These are phyloP conservation scores for Xenoacremonium recifei DNA, from an alignment of 2,329 filamentous ascomycete genomes.

Conservation along the genomic window DNA sequence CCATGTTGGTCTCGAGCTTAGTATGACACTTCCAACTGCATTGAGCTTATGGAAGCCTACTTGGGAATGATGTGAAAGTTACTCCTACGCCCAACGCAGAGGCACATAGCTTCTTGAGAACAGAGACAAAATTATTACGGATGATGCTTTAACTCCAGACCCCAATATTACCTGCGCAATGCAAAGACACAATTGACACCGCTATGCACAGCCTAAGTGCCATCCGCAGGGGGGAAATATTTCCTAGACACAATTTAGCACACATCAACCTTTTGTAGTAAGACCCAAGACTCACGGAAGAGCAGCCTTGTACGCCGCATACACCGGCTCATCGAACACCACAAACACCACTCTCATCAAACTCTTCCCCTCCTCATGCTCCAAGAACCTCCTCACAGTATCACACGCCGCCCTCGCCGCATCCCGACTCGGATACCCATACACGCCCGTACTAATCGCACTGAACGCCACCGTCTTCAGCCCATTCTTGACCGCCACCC, in stretches of 20 bases:
- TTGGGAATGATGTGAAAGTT: no score
- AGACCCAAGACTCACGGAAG: conserved; percentile 62
- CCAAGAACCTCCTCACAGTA: conserved; percentile 55
- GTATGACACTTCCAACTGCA: no score
- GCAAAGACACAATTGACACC: no score
- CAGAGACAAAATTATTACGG: no score
- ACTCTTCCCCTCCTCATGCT: conserved; percentile 41
- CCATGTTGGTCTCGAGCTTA: no score
- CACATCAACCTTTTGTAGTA: neutral
- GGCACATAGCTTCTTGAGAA: no score
- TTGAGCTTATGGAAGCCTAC: no score
- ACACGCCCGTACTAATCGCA: conserved; percentile 83
- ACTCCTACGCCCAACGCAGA: no score
- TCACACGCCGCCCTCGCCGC: conserved; percentile 72
- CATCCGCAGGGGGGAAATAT: conserved; percentile 23
- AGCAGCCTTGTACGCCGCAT: conserved; percentile 64
- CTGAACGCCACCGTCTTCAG: conserved; percentile 78
- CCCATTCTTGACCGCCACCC: conserved; percentile 66
- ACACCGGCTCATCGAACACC: conserved; percentile 77
- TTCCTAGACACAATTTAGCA: conserved; percentile 12
- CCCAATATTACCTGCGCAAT: no score
- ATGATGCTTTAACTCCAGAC: no score
- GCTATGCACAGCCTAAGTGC: no score
- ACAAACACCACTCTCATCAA: conserved; percentile 81
- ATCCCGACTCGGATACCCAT: conserved; percentile 75